phyloP scores from a whole-genome alignment of 257 asterid species.

The Solanum bukasovii region DNA sequence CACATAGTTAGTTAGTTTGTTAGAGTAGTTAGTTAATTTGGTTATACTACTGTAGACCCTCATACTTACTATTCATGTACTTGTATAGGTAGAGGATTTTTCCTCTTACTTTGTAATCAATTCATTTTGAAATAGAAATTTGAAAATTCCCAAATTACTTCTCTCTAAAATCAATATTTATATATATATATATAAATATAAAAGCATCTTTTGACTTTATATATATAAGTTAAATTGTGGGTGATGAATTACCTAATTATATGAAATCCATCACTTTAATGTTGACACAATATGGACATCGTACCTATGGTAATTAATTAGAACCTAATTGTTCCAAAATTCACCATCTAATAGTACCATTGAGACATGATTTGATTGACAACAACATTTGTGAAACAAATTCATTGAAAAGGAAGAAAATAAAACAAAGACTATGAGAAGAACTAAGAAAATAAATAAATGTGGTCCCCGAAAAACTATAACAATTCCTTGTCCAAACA shows the following conservation, averaged over 20 bases:
- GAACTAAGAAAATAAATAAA: background rate
- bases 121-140: too few relatives aligned
- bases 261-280: background rate
- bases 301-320: background rate
- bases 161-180: too few relatives aligned
- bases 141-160: too few relatives aligned
- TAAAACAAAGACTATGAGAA: background rate
- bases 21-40: too few relatives aligned
- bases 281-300: background rate
- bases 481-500: background rate
- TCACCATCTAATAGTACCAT: constrained; percentile 1
- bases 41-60: too few relatives aligned
- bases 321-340: background rate
- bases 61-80: too few relatives aligned
- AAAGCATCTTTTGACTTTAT: too few relatives aligned
- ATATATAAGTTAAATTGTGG: background rate
- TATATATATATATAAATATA: too few relatives aligned
- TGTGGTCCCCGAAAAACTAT: background rate
- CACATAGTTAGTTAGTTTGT: too few relatives aligned
- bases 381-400: background rate
- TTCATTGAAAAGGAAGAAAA: background rate
- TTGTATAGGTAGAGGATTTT: too few relatives aligned
- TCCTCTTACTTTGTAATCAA: too few relatives aligned
- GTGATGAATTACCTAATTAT: background rate
- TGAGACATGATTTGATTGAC: constrained; percentile 6